A percentile compares a stretch with the other conserved stretches of the same genome.
phyloP scores from a whole-genome alignment of 2,329 filamentous ascomycete species.

The Talaromyces sp. region DNA sequence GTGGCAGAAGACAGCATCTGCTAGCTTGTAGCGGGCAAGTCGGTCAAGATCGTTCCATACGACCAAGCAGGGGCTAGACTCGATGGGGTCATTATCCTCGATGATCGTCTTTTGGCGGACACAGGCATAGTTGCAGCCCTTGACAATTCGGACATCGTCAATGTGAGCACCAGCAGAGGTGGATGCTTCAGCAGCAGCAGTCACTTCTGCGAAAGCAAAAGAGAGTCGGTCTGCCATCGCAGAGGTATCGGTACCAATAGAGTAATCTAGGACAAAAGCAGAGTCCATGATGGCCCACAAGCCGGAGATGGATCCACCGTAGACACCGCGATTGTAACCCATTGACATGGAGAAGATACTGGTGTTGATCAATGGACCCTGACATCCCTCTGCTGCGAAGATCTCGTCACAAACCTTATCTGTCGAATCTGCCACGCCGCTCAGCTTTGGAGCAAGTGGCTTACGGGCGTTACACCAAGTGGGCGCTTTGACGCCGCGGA shows the following conservation, averaged over 20 bases:
- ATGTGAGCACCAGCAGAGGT: conserved; percentile 12
- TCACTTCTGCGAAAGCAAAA: conserved; percentile 14
- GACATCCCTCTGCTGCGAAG: conserved; percentile 5
- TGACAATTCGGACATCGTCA: conserved; percentile 12
- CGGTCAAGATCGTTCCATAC: conserved; percentile 17
- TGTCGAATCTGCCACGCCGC: conserved; percentile 12
- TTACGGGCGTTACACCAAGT: conserved; percentile 11
- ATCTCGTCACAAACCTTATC: conserved; percentile 6
- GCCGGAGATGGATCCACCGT: conserved; percentile 15
- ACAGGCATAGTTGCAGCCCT: conserved; percentile 15
- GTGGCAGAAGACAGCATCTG: conserved; percentile 17
- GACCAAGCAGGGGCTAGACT: conserved; percentile 13
- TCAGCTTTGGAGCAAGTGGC: conserved; percentile 14
- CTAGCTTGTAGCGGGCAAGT: conserved; percentile 17
- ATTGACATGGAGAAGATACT: conserved; percentile 14
- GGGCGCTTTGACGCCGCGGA: conserved; percentile 5
- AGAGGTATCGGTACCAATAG: conserved; percentile 7
- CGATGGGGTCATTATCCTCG: conserved; percentile 12
- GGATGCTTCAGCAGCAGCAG: conserved; percentile 13
- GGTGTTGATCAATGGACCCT: conserved; percentile 14
- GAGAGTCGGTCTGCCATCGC: conserved; percentile 13
- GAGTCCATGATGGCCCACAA: conserved; percentile 18
- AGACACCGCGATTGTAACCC: conserved; percentile 15
- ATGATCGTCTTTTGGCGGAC: conserved; percentile 18
- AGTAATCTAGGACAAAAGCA: conserved; percentile 15